These are phyloP conservation scores for Lachancea quebecensis DNA, from an alignment of 805 yeast genomes.

Conservation along the genomic window DNA sequence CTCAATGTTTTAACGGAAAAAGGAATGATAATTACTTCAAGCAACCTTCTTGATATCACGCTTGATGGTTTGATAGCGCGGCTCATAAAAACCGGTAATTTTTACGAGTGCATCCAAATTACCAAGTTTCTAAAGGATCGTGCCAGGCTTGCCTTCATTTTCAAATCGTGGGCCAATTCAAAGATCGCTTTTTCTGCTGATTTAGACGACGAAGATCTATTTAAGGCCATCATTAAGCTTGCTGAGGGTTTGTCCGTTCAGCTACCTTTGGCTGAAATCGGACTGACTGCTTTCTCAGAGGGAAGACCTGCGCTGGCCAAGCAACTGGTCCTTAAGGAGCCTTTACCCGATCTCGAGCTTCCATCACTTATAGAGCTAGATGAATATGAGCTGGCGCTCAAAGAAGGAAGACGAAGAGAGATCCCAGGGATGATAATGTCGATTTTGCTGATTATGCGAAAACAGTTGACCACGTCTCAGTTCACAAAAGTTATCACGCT, in stretches of 20 bases:
- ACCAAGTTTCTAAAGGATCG: slow-evolving; percentile 40
- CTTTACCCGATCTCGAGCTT: slow-evolving; percentile 47
- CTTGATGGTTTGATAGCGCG: slow-evolving; percentile 50
- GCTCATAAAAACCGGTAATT: slow-evolving; percentile 52
- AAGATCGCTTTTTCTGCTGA: slow-evolving; percentile 53
- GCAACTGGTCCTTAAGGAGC: slow-evolving; percentile 61
- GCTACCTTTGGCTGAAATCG: slow-evolving; percentile 19
- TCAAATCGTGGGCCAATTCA: slow-evolving; percentile 72
- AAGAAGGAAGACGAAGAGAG: slow-evolving; percentile 55
- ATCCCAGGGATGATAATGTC: slow-evolving; percentile 50
- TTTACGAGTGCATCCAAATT: slow-evolving; percentile 56
- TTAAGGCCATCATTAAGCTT: slow-evolving; percentile 41
- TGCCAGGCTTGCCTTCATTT: slow-evolving; percentile 44
- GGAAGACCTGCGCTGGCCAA: slow-evolving; percentile 70
- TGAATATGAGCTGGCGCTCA: slow-evolving; percentile 60
- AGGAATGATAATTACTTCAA: slow-evolving; percentile 62
- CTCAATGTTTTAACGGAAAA: slow-evolving; percentile 60
- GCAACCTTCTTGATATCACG: slow-evolving; percentile 46
- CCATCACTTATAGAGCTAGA: slow-evolving; percentile 63
- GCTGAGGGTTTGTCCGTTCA: slow-evolving; percentile 25
- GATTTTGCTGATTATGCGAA: slow-evolving; percentile 41
- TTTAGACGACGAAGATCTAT: slow-evolving; percentile 53
- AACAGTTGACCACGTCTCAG: slow-evolving; percentile 53
- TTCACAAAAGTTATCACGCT: slow-evolving; percentile 56
- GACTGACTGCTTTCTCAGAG: slow-evolving; percentile 38